Percentiles rank a stretch among this genome's conserved stretches.
phyloP scores from a whole-genome alignment of 495 filamentous ascomycete species.

The Neurospora sp. region DNA sequence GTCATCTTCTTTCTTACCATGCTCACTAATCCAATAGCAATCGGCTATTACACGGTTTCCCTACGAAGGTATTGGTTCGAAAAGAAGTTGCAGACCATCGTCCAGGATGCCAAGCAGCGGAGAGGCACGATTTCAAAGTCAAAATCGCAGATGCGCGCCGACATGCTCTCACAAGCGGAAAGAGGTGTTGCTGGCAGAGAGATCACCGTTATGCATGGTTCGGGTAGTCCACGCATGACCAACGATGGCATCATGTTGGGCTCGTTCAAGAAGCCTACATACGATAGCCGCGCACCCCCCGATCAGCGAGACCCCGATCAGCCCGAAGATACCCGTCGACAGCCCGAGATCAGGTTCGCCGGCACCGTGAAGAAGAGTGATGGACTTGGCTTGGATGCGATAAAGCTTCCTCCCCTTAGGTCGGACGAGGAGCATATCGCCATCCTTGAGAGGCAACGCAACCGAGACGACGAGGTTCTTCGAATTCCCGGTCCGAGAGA shows the following conservation, averaged over 20 bases:
- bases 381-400: constrained; percentile 23
- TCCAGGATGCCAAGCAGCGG: constrained; percentile 35
- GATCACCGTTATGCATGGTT: constrained; percentile 64
- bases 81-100: constrained; percentile 68
- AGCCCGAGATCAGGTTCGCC: constrained; percentile 51
- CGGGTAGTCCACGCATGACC: constrained; percentile 30
- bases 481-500: constrained; percentile 84
- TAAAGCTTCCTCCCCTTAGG: constrained; percentile 42
- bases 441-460: constrained; percentile 77
- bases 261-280: constrained; percentile 1
- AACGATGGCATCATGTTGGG: constrained; percentile 37
- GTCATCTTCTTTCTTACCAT: constrained; percentile 61
- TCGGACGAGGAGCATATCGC: constrained; percentile 72
- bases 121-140: constrained; percentile 38
- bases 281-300: constrained; percentile 1
- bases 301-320: constrained; percentile 15
- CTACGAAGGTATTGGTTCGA: constrained; percentile 96
- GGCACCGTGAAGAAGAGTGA: constrained; percentile 46
- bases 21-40: constrained; percentile 81
- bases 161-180: constrained; percentile 43
- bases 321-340: constrained; percentile 13
- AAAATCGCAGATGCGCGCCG: constrained; percentile 47
- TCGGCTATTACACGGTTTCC: constrained; percentile 80
- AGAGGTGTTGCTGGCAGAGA: constrained; percentile 58
- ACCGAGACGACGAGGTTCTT: constrained; percentile 57